Evolutionary conservation across 2,329 filamentous ascomycete species (phyloP).

Genomic region (Neoascochyta sp.): DNA sequence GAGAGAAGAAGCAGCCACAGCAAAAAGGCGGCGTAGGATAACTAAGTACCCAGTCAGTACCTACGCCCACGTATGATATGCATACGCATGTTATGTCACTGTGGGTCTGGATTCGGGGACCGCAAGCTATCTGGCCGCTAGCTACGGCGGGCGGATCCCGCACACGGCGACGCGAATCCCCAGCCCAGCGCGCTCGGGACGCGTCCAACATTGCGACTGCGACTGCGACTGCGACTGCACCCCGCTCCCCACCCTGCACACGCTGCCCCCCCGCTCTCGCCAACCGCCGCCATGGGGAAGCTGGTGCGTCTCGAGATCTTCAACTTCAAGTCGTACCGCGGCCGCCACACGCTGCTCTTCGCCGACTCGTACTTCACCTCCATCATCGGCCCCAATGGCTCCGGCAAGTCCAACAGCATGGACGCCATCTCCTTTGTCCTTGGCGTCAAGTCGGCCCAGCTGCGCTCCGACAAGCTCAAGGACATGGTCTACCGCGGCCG

Average conservation of each 20-base stretch:
- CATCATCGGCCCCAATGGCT: conserved; percentile 99
- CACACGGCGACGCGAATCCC: conserved; percentile 10
- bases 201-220: too few species aligned
- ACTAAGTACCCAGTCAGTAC: too few species aligned
- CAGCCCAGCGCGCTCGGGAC: conserved; percentile 9
- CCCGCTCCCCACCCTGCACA: conserved; percentile 7
- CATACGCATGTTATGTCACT: conserved; percentile 19
- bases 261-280: conserved; percentile 12
- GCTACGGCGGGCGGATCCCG: conserved; percentile 20
- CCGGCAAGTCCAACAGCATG: conserved; percentile 98
- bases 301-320: conserved; percentile 91
- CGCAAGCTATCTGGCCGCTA: conserved; percentile 12
- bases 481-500: conserved; percentile 95
- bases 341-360: conserved; percentile 88
- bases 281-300: conserved; percentile 70
- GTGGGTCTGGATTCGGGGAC: conserved; percentile 8
- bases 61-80: too few species aligned
- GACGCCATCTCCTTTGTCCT: conserved; percentile 98
- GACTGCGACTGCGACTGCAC: conserved; percentile 1
- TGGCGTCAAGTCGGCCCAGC: conserved; percentile 96
- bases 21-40: too few species aligned
- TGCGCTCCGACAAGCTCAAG: conserved; percentile 88
- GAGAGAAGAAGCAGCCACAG: too few species aligned
- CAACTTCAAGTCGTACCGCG: conserved; percentile 99
- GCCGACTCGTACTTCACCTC: conserved; percentile 99